Evolutionary conservation across 306 rosid species (phyloP).

Genomic region (Cucurbita moschata): DNA sequence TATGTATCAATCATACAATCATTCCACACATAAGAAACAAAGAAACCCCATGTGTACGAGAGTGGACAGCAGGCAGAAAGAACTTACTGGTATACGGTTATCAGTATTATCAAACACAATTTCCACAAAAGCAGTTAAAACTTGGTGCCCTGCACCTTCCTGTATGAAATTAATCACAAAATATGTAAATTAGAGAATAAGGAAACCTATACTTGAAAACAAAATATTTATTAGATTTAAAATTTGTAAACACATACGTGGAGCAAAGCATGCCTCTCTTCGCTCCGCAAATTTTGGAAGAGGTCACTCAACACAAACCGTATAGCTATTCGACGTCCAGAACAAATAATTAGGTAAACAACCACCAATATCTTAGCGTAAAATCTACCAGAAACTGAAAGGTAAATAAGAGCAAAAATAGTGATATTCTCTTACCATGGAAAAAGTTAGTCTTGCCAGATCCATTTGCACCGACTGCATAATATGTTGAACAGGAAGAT

Average conservation of each 20-base stretch:
- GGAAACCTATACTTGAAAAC: background rate
- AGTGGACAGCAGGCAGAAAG: background rate
- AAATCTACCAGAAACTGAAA: slow-evolving; percentile 4
- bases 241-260: slow-evolving; percentile 47
- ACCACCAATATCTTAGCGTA: slow-evolving; percentile 4
- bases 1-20: background rate
- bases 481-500: background rate
- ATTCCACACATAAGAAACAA: background rate
- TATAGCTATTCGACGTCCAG: slow-evolving; percentile 42
- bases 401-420: background rate
- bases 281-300: slow-evolving; percentile 69
- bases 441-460: slow-evolving; percentile 96
- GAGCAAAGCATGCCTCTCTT: slow-evolving; percentile 76
- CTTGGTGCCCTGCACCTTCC: slow-evolving; percentile 98
- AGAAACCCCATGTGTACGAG: background rate
- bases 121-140: slow-evolving; percentile 89
- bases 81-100: slow-evolving; percentile 84
- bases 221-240: background rate
- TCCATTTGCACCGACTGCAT: slow-evolving; percentile 95
- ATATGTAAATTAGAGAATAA: slow-evolving; percentile 1
- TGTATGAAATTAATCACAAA: slow-evolving; percentile 15
- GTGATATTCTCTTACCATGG: slow-evolving; percentile 46
- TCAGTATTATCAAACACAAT: slow-evolving; percentile 91
- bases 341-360: background rate
- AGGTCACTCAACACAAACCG: slow-evolving; percentile 92